These are phyloP conservation scores for Epichloe sylvatica DNA, from an alignment of 2,329 filamentous ascomycete species.

Conservation along the genomic window DNA sequence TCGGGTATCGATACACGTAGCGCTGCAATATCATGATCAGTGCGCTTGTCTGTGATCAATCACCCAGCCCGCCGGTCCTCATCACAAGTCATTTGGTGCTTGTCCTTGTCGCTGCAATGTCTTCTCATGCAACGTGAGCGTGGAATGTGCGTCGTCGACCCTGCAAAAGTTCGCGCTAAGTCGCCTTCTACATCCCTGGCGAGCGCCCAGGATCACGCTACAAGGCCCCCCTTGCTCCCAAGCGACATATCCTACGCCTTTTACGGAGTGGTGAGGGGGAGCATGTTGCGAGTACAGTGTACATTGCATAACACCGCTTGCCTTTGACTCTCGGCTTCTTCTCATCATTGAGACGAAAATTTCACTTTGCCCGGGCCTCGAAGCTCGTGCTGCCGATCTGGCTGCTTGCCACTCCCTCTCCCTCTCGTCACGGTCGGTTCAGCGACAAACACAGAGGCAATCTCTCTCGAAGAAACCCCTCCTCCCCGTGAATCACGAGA, in stretches of 20 bases:
- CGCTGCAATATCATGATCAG: not conserved
- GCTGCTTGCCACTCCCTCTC: not conserved
- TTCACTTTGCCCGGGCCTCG: too few relatives aligned
- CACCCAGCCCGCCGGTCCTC: not conserved
- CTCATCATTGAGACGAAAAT: not conserved
- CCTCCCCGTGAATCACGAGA: not conserved
- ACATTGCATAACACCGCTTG: not conserved
- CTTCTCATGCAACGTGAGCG: conserved; percentile 1
- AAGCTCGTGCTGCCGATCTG: not conserved
- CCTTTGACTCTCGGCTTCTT: not conserved
- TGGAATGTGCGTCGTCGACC: conserved; percentile 1
- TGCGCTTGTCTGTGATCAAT: too few relatives aligned
- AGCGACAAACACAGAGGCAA: not conserved
- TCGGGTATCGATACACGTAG: not conserved
- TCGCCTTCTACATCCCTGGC: conserved; percentile 1
- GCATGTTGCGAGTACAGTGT: not conserved
- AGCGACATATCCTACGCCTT: conserved; percentile 3
- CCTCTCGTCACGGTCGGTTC: too few relatives aligned
- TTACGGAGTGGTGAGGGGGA: not conserved
- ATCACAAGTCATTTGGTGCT: not conserved
- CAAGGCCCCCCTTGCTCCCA: not conserved
- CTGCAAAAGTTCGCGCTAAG: conserved; percentile 9
- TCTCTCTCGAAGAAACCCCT: not conserved
- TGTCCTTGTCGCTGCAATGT: not conserved
- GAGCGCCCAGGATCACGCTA: conserved; percentile 2